Evolutionary conservation across 73 alveolate genomes (phyloP).

Genomic region (Paramecium octaurelia): DNA sequence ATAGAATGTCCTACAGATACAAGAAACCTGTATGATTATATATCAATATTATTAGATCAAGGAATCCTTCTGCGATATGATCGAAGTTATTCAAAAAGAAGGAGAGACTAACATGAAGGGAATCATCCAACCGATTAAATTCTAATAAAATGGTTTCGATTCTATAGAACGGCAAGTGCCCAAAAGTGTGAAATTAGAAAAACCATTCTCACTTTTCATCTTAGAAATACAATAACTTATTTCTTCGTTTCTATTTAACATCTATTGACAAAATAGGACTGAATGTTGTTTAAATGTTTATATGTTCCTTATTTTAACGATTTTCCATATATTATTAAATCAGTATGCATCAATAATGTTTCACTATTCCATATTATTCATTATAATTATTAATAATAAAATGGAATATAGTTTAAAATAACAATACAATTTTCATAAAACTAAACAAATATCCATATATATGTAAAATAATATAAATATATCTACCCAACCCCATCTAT

Average conservation of each 20-base stretch:
- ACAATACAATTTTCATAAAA: not conserved
- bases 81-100: not conserved
- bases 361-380: not conserved
- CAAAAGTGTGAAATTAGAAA: not conserved
- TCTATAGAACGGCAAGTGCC: not conserved
- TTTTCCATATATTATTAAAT: not conserved
- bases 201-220: not conserved
- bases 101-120: not conserved
- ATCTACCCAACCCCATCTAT: not conserved
- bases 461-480: not conserved
- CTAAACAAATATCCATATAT: not conserved
- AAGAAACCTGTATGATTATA: not conserved
- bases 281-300: not conserved
- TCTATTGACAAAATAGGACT: not conserved
- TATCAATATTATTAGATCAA: not conserved
- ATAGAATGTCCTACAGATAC: slow-evolving; percentile 18
- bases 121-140: not conserved
- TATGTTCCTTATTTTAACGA: not conserved
- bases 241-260: not conserved
- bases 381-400: not conserved
- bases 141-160: not conserved
- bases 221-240: not conserved
- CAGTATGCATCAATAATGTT: not conserved
- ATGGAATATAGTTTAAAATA: not conserved
- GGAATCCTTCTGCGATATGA: not conserved